Conservation (phyloP, 176 grass and related monocot genomes). For the bread wheat (Triticum aestivum) region DNA sequence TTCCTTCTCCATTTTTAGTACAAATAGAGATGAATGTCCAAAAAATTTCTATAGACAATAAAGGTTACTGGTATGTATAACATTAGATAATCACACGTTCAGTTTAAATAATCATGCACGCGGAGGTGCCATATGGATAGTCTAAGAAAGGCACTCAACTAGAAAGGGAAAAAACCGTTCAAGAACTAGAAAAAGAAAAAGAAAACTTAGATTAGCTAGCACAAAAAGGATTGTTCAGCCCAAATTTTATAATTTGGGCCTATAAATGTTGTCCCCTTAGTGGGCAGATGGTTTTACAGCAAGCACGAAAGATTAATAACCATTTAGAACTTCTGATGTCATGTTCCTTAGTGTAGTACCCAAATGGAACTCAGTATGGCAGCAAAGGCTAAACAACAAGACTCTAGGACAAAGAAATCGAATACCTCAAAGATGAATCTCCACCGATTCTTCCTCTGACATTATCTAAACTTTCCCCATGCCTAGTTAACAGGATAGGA, state of each 20-base stretch:
- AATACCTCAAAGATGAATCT: conserved; percentile 86
- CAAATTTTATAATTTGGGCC: background rate
- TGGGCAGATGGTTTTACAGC: background rate
- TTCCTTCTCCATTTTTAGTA: background rate
- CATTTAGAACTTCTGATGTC: background rate
- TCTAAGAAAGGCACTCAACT: conserved; percentile 1
- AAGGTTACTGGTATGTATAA: background rate
- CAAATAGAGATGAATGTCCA: background rate
- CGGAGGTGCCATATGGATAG: background rate
- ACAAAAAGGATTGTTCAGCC: background rate
- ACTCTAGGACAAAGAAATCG: conserved; percentile 32
- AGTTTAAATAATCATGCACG: background rate
- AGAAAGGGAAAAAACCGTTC: background rate
- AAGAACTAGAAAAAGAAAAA: conserved; percentile 1
- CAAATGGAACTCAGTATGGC: conserved; percentile 5
- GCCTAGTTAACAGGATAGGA: conserved; percentile 93
- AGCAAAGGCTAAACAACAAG: conserved; percentile 19
- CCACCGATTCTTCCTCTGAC: conserved; percentile 89
- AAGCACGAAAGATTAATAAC: background rate
- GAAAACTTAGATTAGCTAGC: background rate
- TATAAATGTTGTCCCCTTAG: background rate
- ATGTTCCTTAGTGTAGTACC: background rate
- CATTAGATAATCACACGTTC: background rate
- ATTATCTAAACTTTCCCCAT: conserved; percentile 97
- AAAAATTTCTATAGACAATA: background rate